Conservation (phyloP, 2,329 filamentous ascomycete genomes). For the Alternaria postmessia region DNA sequence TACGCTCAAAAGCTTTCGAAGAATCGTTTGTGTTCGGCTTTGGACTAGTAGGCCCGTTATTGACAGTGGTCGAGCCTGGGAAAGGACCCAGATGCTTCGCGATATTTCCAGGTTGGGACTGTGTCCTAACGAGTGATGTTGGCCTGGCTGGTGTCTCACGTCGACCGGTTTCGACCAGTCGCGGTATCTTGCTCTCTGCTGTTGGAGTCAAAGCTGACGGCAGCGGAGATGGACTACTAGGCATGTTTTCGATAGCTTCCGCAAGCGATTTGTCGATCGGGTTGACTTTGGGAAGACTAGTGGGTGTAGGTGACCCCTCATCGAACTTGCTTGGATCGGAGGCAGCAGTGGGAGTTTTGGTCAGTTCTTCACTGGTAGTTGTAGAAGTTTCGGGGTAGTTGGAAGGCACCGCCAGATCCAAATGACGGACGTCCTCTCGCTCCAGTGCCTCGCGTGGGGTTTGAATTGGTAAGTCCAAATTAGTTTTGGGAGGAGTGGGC, state of each 20-base stretch:
- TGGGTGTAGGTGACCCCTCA: constrained; percentile 42
- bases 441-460: constrained; percentile 50
- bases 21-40: constrained; percentile 47
- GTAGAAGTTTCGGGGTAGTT: constrained; percentile 42
- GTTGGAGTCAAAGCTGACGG: constrained; percentile 23
- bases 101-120: constrained; percentile 48
- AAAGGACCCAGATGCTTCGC: constrained; percentile 31
- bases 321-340: constrained; percentile 30
- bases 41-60: constrained; percentile 28
- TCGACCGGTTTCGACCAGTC: constrained; percentile 46
- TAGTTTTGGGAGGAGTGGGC: constrained; percentile 17
- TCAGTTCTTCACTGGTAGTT: constrained; percentile 30
- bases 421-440: constrained; percentile 65
- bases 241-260: constrained; percentile 48
- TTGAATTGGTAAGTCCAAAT: constrained; percentile 35
- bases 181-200: constrained; percentile 50
- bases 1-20: constrained; percentile 66
- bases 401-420: constrained; percentile 66
- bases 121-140: constrained; percentile 39
- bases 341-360: constrained; percentile 39
- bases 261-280: constrained; percentile 46
- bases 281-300: constrained; percentile 39
- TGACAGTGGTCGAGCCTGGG: constrained; percentile 24
- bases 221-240: constrained; percentile 33
- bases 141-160: constrained; percentile 42